Evolutionary conservation across 148 eudicot genomes (phyloP), one percentile per base, ranked within the genome.

Genomic region (Linanthus parryae): DNA sequence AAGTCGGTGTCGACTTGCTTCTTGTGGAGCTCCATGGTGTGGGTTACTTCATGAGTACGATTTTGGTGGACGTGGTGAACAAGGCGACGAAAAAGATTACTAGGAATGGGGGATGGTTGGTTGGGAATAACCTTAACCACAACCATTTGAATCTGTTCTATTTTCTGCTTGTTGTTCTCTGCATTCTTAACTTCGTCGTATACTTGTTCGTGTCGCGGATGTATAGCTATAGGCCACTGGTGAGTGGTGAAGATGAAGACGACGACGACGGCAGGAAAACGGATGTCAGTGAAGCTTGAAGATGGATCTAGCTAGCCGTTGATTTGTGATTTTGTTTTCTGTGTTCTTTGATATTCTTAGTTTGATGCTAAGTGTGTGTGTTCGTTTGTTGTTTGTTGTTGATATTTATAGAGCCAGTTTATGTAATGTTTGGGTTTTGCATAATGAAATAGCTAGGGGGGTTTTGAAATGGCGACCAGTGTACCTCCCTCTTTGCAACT

Each of bases 1-100:
- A 77, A 73, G 28, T 72, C 82, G 1, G 55, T 72, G 17, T 77
- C 82, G 6, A 60, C 69, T 41, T 77, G 74, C 52, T 77, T 77
- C 26, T 69, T 69, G 1, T 77, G 77, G 77, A 58, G 43, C 29
- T 72, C 82, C 5, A 72, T 77, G 78, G 50, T 78, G 3, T 77
- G 2, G 82, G 82, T 22, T 77, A 69, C 35, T 77, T 37, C 41
- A 0, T 69, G 54, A 77, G 82, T 63, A 68, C 78, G 17, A 66
- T 73, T n/a, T 1, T 65, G 7, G 75, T 77, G 3, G 42, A 77
- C 15, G 52, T 72, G 12, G 69, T 72, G 48, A 76, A 76, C 26
- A 22, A 22, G 2, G 72, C 56, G 4, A 72, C 77, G 1, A 62
- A 57, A 59, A 40, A 43, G 1, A 48, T 34, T 1, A 65, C 74